phyloP scores from a whole-genome alignment of 163 green algal species.

The Coccomyxa subellipsoidea region DNA sequence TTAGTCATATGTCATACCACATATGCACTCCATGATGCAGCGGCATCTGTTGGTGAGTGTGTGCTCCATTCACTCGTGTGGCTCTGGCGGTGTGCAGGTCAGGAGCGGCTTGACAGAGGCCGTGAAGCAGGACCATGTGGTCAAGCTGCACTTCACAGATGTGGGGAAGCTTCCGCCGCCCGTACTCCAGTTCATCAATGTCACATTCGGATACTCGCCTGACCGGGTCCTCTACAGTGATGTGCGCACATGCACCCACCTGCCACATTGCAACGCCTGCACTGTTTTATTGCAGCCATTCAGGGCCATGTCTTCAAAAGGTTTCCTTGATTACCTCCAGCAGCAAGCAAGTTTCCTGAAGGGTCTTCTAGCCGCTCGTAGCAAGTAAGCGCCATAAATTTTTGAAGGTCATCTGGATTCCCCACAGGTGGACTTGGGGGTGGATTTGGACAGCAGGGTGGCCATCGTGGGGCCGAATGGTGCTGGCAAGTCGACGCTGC shows the following conservation, averaged over 20 bases:
- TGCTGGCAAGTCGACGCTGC: conserved; percentile 87
- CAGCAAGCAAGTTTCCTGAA: no score
- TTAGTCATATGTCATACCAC: no score
- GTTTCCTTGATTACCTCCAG: no score
- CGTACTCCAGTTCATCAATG: conserved; percentile 80
- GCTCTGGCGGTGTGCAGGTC: no score
- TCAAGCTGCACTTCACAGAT: conserved; percentile 76
- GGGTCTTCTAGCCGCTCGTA: no score
- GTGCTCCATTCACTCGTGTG: no score
- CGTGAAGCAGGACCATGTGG: conserved; percentile 20
- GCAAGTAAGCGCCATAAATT: no score
- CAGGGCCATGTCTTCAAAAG: no score
- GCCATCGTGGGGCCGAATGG: conserved; percentile 75
- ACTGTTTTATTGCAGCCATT: neutral
- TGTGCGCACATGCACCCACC: conserved; percentile 13
- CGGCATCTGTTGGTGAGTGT: no score
- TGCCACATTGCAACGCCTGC: neutral
- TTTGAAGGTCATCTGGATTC: no score
- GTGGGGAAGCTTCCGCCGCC: conserved; percentile 91
- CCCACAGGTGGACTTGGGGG: conserved; percentile 75
- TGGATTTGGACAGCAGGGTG: conserved; percentile 82
- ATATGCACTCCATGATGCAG: no score
- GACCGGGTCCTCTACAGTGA: conserved; percentile 41
- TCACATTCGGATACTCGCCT: conserved; percentile 81
- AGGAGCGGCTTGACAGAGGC: conserved; percentile 81